phyloP scores from a whole-genome alignment of 768 basidiomycete genomes.

The Mycena epipterygia region DNA sequence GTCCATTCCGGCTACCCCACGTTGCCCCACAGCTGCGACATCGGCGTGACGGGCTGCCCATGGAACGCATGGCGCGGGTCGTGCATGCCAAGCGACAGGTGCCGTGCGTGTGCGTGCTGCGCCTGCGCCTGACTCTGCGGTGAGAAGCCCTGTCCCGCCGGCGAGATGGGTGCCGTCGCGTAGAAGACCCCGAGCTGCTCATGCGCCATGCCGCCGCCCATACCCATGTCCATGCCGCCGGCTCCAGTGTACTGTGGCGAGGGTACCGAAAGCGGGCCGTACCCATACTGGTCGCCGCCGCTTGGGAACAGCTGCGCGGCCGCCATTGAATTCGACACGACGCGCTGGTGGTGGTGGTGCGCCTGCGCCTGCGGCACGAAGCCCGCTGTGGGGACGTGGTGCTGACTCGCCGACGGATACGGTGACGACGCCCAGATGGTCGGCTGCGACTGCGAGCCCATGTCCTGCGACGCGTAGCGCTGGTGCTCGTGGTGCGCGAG shows the following conservation, averaged over 20 bases:
- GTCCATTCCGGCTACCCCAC: slow-evolving; percentile 6
- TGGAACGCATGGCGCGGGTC: slow-evolving; percentile 24
- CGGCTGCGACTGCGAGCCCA: slow-evolving; percentile 3
- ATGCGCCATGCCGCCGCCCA: not conserved
- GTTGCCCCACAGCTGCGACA: slow-evolving; percentile 28
- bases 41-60: slow-evolving; percentile 15
- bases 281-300: slow-evolving; percentile 26
- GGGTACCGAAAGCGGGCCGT: slow-evolving; percentile 16
- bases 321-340: slow-evolving; percentile 30
- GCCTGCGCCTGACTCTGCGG: not conserved
- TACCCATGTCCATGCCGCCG: too few species aligned
- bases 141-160: slow-evolving; percentile 8
- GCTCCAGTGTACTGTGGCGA: slow-evolving; percentile 19
- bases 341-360: slow-evolving; percentile 18
- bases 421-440: slow-evolving; percentile 33
- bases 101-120: slow-evolving; percentile 12
- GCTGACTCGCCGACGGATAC: slow-evolving; percentile 26
- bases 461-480: slow-evolving; percentile 29
- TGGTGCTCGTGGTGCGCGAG: slow-evolving; percentile 20
- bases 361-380: not conserved
- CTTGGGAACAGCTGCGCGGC: slow-evolving; percentile 31
- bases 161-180: not conserved
- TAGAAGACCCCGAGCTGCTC: slow-evolving; percentile 23
- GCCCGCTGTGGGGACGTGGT: slow-evolving; percentile 2
- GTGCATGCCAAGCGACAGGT: slow-evolving; percentile 12